These are phyloP conservation scores for Hysterangium stoloniferum DNA, from an alignment of 768 basidiomycete genomes.

Conservation along the genomic window DNA sequence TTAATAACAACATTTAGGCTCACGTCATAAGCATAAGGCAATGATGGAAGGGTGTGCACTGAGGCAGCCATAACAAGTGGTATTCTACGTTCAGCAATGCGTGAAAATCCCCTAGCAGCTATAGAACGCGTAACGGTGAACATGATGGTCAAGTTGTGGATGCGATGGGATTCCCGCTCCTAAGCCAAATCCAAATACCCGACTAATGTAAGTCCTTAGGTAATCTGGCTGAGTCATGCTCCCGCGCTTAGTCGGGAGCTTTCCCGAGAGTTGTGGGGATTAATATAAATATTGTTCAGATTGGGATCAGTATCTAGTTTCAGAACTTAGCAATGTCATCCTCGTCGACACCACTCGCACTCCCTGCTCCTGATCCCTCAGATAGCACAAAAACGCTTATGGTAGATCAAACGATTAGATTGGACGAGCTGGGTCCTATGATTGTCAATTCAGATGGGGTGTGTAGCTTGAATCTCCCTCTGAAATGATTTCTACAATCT, in stretches of 20 bases:
- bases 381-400: not conserved
- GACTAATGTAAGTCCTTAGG: too few species aligned
- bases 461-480: conserved; percentile 18
- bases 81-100: conserved; percentile 23
- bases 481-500: not conserved
- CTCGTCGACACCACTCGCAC: not conserved
- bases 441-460: conserved; percentile 65
- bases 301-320: not conserved
- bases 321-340: not conserved
- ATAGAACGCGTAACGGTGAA: conserved; percentile 37
- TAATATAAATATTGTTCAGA: too few species aligned
- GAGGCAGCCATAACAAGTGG: conserved; percentile 25
- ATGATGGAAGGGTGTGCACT: conserved; percentile 66
- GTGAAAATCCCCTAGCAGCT: conserved; percentile 38
- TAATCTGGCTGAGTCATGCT: conserved; percentile 13
- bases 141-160: conserved; percentile 29
- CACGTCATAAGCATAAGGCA: conserved; percentile 79
- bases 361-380: not conserved
- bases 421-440: conserved; percentile 58
- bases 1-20: conserved; percentile 17
- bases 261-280: too few species aligned
- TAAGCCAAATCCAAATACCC: too few species aligned
- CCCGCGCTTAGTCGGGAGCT: too few species aligned
- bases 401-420: conserved; percentile 29
- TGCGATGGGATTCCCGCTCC: not conserved